These are phyloP conservation scores for Protea cynaroides DNA, from an alignment of 164 flowering plant species.

Conservation along the genomic window DNA sequence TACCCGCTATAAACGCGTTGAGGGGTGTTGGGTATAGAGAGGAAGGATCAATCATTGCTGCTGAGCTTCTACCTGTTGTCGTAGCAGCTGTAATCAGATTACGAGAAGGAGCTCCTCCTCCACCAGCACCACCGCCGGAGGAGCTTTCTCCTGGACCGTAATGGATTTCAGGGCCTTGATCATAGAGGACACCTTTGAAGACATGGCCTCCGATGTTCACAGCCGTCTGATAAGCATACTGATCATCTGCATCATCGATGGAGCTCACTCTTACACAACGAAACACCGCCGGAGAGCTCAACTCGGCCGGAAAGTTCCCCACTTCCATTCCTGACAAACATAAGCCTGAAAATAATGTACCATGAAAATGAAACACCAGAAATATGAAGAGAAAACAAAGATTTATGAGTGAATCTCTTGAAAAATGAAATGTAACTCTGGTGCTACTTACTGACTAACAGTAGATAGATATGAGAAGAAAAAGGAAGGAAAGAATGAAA, in stretches of 20 bases:
- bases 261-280: conserved; percentile 54
- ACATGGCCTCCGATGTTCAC: conserved; percentile 63
- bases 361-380: too few relatives aligned
- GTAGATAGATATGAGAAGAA: too few relatives aligned
- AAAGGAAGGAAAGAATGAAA: too few relatives aligned
- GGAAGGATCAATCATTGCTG: conserved; percentile 42
- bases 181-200: conserved; percentile 66
- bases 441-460: too few relatives aligned
- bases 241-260: conserved; percentile 43
- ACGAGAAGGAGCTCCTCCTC: background rate
- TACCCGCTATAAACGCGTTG: conserved; percentile 74
- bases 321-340: conserved; percentile 30
- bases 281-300: conserved; percentile 47
- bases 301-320: conserved; percentile 45
- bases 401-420: too few relatives aligned
- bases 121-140: conserved; percentile 31
- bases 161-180: conserved; percentile 51
- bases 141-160: conserved; percentile 34
- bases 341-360: background rate
- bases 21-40: conserved; percentile 63
- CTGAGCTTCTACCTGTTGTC: conserved; percentile 7
- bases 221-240: conserved; percentile 60
- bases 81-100: conserved; percentile 29
- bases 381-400: too few relatives aligned
- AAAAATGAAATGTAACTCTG: too few relatives aligned